Evolutionary conservation across 1,284 basidiomycete species (phyloP).

Genomic region (Xerocomus nothofagi): DNA sequence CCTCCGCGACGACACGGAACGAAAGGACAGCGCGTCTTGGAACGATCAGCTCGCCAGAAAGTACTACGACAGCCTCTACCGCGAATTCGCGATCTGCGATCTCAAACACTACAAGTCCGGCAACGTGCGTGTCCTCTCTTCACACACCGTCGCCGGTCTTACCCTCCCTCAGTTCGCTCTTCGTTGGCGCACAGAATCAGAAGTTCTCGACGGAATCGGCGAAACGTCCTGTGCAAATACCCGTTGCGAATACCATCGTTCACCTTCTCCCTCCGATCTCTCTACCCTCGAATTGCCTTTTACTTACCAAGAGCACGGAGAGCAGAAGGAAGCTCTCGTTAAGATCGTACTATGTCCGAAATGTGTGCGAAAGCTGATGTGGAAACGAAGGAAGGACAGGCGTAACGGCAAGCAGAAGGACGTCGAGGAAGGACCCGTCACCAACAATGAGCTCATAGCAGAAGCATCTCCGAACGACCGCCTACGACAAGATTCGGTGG

Average conservation of each 20-base stretch:
- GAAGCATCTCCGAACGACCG: neutral
- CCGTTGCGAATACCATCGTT: slow-evolving; percentile 70
- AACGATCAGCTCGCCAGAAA: slow-evolving; percentile 82
- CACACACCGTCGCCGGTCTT: neutral
- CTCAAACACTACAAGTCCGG: slow-evolving; percentile 93
- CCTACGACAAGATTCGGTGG: neutral
- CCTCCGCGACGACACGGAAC: slow-evolving; percentile 62
- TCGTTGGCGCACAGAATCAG: slow-evolving; percentile 88
- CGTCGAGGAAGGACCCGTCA: neutral
- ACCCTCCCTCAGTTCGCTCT: slow-evolving; percentile 66
- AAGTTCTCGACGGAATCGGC: slow-evolving; percentile 82
- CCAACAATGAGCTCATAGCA: neutral
- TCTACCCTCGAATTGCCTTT: slow-evolving; percentile 86
- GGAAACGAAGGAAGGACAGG: slow-evolving; percentile 74
- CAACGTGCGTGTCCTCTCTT: slow-evolving; percentile 50
- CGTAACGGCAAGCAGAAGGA: slow-evolving; percentile 29
- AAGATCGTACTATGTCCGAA: slow-evolving; percentile 82
- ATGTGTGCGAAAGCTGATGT: slow-evolving; percentile 83
- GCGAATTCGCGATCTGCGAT: slow-evolving; percentile 90
- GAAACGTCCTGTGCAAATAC: slow-evolving; percentile 87
- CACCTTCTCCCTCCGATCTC: slow-evolving; percentile 35
- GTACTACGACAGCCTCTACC: slow-evolving; percentile 84
- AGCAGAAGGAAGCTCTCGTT: slow-evolving; percentile 77
- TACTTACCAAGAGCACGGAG: slow-evolving; percentile 77
- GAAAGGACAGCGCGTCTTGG: slow-evolving; percentile 55